Base-by-base conservation (phyloP, 108 stramenopile species). In the Nitzschia sp. region DNA sequence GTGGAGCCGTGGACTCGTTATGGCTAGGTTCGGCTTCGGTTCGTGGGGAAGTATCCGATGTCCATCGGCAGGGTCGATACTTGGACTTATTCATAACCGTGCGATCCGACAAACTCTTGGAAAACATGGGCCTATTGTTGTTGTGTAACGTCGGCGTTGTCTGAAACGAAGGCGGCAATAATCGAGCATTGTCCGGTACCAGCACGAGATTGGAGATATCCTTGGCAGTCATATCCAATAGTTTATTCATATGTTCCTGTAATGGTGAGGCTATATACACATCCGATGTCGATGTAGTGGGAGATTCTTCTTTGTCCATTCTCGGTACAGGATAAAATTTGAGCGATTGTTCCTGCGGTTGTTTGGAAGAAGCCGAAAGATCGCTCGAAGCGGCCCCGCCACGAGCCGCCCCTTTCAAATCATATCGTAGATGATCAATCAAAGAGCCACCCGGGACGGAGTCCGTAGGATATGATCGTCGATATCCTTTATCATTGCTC, bases 11-110 rank as follows among this genome's bases (percentile, higher is more conserved):
- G n/a, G n/a, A n/a, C n/a, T n/a, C n/a, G n/a, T n/a, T n/a, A n/a
- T n/a, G n/a, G n/a, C n/a, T n/a, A n/a, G n/a, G n/a, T n/a, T n/a
- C n/a, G n/a, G n/a, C n/a, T n/a, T n/a, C n/a, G n/a, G n/a, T n/a
- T 42, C 13, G 9, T 13, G 61, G 42, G 23, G 61, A 62, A 15
- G 61, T 26, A 24, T n/a, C 61, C 8, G 61, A 62, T 38, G 61
- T 62, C 61, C 61, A 62, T 2, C 61, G 61, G 5, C 61, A 62
- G 1, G 61, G 61, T 0, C 61, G 36, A 46, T 51, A 51, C 21
- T 51, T 51, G 49, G 8, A n/a, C 11, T 17, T 9, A 51, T 45
- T 46, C 1, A 46, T n/a, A 26, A 34, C 13, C 6, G 31, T 25
- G 13, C n/a, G 58, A 34, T 59, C 58, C 2, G 58, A 28, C 15